Percentiles rank a stretch among this genome's conserved stretches.
Evolutionary conservation across 1,139 yeast genomes (phyloP).

Genomic region (Suhomyces ambrosiae): DNA sequence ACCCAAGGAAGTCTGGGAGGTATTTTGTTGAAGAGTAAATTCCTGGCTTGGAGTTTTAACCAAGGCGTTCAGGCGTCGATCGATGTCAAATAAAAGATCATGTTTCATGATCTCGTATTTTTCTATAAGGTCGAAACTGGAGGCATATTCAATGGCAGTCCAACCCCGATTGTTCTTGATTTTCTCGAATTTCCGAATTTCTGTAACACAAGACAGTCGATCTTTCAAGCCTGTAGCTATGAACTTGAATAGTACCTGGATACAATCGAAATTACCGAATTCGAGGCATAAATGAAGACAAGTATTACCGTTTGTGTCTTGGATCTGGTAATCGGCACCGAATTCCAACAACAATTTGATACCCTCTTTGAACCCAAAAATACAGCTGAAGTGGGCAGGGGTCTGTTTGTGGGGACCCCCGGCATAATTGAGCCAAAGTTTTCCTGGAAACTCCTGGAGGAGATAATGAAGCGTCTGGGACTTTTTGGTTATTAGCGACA

Average conservation of each 20-base stretch:
- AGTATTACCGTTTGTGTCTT: conserved; percentile 70
- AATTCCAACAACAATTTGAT: conserved; percentile 70
- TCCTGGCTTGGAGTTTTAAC: conserved; percentile 1
- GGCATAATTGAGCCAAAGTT: conserved; percentile 54
- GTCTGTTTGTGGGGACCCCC: conserved; percentile 62
- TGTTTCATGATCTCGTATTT: conserved; percentile 16
- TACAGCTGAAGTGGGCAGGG: conserved; percentile 74
- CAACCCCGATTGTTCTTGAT: conserved; percentile 65
- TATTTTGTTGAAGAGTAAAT: background rate
- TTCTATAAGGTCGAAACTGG: conserved; percentile 48
- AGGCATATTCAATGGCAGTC: conserved; percentile 64
- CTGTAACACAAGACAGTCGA: conserved; percentile 45
- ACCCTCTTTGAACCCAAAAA: conserved; percentile 69
- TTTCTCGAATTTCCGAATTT: conserved; percentile 21
- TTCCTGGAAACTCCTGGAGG: conserved; percentile 75
- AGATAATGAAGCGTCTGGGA: conserved; percentile 81
- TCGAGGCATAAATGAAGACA: conserved; percentile 82
- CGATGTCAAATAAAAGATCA: conserved; percentile 13
- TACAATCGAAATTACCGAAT: conserved; percentile 67
- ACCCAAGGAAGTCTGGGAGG: conserved; percentile 17
- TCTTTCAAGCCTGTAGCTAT: conserved; percentile 19
- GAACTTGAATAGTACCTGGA: conserved; percentile 56
- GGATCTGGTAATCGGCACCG: conserved; percentile 70
- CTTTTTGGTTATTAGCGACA: conserved; percentile 65
- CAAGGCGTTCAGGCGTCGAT: background rate